Evolutionary conservation across 1,139 yeast genomes (phyloP), one percentile per base, ranked within the genome.

Genomic region (Lodderomyces orthopsilosis): DNA sequence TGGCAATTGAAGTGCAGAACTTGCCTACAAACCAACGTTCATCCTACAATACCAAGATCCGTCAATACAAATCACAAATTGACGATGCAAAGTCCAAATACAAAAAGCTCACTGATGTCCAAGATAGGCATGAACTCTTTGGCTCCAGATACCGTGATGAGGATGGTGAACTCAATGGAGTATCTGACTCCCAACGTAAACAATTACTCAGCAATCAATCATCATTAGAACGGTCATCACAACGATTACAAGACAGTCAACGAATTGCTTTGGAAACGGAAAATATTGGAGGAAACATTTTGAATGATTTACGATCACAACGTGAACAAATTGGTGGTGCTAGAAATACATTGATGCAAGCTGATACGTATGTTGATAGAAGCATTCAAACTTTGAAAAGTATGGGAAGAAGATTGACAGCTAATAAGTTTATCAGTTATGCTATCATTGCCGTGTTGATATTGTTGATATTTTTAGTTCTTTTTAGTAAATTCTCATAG

Each of bases 361-460:
- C 98, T 0, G 98, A 94, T 59, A 81, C 86, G 1, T 90, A 91
- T 57, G 96, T 94, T 42, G 98, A 93, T 63, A 83, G 85, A 59
- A 84, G 95, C 43, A 79, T 94, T 47, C 79, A 86, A 47, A 94
- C 98, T 0, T 70, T 94, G 57, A 83, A 89, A 56, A 77, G 89
- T 18, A 94, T 94, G 98, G 85, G 96, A 24, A 77, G 98, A 63
- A 71, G 98, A 57, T 76, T 93, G 74, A 91, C 95, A n/a, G 95
- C 98, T 4, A 94, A 94, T 65, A 85, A 90, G 63, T 76, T 91
- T 54, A 88, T 94, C 49, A 90, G 96, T 46, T 89, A 90, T 56
- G 96, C 95, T n/a, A 93, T 94, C 46, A 93, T 94, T 47, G 96
- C 87, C 2, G 91, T 93, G 13, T 76, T 94, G 57, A 81, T 93